Evolutionary conservation across 768 basidiomycete species (phyloP).

Genomic region (Macrocybe gigantea): DNA sequence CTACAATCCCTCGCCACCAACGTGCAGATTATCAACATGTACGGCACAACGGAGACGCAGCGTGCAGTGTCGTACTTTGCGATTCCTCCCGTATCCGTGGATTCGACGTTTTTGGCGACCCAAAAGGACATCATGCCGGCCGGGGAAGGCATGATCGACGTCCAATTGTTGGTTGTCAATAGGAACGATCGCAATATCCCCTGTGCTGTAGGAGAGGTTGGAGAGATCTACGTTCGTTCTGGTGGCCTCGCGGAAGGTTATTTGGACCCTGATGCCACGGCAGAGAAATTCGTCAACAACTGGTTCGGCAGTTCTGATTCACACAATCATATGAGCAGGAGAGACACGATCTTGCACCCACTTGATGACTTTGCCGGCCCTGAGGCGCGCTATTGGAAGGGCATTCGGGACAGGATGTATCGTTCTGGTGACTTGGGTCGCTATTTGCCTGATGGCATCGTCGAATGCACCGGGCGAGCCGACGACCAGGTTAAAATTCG

Average conservation of each 20-base stretch:
- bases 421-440: slow-evolving; percentile 95
- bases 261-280: slow-evolving; percentile 72
- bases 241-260: slow-evolving; percentile 97
- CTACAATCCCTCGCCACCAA: slow-evolving; percentile 90
- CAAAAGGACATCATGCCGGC: slow-evolving; percentile 99
- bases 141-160: slow-evolving; percentile 95
- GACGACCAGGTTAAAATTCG: slow-evolving; percentile 99
- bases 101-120: slow-evolving; percentile 85
- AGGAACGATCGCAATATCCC: slow-evolving; percentile 75
- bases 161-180: slow-evolving; percentile 96
- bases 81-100: slow-evolving; percentile 77
- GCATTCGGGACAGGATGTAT: slow-evolving; percentile 96
- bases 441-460: slow-evolving; percentile 85
- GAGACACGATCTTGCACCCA: slow-evolving; percentile 72
- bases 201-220: slow-evolving; percentile 94
- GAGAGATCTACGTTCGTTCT: slow-evolving; percentile 97
- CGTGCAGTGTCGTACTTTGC: slow-evolving; percentile 97
- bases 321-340: slow-evolving; percentile 26
- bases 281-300: slow-evolving; percentile 90
- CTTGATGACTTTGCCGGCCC: slow-evolving; percentile 49
- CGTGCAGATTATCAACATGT: slow-evolving; percentile 98
- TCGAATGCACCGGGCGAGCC: slow-evolving; percentile 95
- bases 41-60: slow-evolving; percentile 98
- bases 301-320: slow-evolving; percentile 67
- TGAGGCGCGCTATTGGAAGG: slow-evolving; percentile 86